Percentiles rank a stretch among this genome's conserved stretches.
Conservation (phyloP, 139 green algal species). For the Ettlia oleoabundans region DNA sequence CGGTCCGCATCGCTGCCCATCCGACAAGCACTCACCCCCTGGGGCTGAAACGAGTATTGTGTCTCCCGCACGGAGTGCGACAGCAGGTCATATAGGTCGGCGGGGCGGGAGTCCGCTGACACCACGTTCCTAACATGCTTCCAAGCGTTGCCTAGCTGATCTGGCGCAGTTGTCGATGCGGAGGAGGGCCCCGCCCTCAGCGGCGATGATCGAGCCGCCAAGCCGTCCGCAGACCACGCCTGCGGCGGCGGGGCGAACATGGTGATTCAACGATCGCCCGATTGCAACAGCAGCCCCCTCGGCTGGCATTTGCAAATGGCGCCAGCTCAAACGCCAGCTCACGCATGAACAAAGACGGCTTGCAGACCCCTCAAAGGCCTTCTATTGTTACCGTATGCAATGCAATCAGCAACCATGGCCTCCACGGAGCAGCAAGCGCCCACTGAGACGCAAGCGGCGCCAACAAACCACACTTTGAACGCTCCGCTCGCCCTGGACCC, state of each 20-base stretch:
- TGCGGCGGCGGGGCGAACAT: slow-evolving; percentile 15
- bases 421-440: neutral
- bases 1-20: neutral
- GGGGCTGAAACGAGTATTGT: slow-evolving; percentile 71
- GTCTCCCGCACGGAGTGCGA: slow-evolving; percentile 66
- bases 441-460: neutral
- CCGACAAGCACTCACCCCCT: slow-evolving; percentile 60
- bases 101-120: slow-evolving; percentile 44
- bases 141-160: slow-evolving; percentile 55
- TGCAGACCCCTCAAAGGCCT: too few species aligned
- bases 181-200: neutral
- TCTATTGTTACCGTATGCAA: too few species aligned
- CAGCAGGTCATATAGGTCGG: slow-evolving; percentile 77
- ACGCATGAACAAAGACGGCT: too few species aligned
- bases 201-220: neutral
- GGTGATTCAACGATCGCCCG: neutral
- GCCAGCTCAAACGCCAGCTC: too few species aligned
- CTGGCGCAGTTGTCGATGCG: slow-evolving; percentile 8
- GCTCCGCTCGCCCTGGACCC: too few species aligned
- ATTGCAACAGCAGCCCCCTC: too few species aligned
- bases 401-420: neutral
- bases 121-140: slow-evolving; percentile 62
- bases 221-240: slow-evolving; percentile 21
- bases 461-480: slow-evolving; percentile 10
- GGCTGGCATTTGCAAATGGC: too few species aligned